phyloP scores from a whole-genome alignment of 2,329 filamentous ascomycete genomes.

The Pezicula carpinea region DNA sequence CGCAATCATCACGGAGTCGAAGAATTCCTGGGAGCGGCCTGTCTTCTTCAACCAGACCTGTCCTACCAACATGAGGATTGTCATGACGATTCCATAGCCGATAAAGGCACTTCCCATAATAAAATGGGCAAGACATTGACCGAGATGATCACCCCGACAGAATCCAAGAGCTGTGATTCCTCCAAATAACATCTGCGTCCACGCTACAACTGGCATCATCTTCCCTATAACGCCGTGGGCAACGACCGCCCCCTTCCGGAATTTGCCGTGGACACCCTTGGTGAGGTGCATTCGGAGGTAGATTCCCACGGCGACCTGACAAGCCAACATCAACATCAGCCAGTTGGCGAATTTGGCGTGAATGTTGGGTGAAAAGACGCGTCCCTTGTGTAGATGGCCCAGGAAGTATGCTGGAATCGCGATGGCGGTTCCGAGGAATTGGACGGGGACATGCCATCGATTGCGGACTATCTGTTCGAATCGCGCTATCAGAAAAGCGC shows the following conservation, averaged over 20 bases:
- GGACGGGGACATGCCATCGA: slow-evolving; percentile 89
- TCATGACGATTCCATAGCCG: slow-evolving; percentile 83
- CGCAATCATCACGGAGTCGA: slow-evolving; percentile 85
- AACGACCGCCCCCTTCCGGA: slow-evolving; percentile 67
- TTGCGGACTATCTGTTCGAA: slow-evolving; percentile 71
- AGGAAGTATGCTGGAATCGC: slow-evolving; percentile 84
- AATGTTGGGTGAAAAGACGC: slow-evolving; percentile 77
- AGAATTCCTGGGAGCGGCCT: slow-evolving; percentile 92
- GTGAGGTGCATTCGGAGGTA: slow-evolving; percentile 90
- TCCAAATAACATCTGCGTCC: slow-evolving; percentile 94
- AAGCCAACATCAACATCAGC: slow-evolving; percentile 73
- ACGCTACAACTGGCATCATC: slow-evolving; percentile 76
- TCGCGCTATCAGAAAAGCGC: slow-evolving; percentile 6
- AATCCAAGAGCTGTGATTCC: slow-evolving; percentile 90
- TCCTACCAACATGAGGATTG: slow-evolving; percentile 80
- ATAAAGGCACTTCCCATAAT: slow-evolving; percentile 99
- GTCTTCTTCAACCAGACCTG: slow-evolving; percentile 80
- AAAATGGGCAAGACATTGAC: slow-evolving; percentile 93
- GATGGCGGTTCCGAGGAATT: slow-evolving; percentile 68
- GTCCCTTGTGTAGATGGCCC: slow-evolving; percentile 84
- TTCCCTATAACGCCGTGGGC: slow-evolving; percentile 82
- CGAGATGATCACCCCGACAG: slow-evolving; percentile 85
- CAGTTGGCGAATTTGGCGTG: slow-evolving; percentile 77
- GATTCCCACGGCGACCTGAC: slow-evolving; percentile 74
- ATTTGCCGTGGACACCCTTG: slow-evolving; percentile 73